A percentile compares a stretch with the other conserved stretches of the same genome.
Conservation (phyloP, 2,329 filamentous ascomycete species). For the Ophioceras dolichostomum region DNA sequence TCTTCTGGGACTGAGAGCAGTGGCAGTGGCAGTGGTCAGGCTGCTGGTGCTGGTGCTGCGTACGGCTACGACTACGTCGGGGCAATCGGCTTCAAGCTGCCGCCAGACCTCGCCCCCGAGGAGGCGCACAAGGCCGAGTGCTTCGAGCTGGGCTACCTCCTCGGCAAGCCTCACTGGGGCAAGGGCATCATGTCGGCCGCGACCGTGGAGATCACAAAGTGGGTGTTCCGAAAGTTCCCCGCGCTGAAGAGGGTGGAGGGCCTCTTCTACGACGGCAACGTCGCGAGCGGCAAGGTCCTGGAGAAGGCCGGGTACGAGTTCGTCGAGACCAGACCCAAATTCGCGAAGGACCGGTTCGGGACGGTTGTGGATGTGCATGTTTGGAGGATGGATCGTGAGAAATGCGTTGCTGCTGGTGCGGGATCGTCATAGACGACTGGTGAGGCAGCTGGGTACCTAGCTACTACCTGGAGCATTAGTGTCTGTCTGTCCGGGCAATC, state of each 20-base stretch:
- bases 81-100: constrained; percentile 23
- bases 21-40: no score
- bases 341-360: no score
- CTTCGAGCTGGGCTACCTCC: constrained; percentile 37
- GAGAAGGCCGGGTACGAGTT: constrained; percentile 25
- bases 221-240: constrained; percentile 29
- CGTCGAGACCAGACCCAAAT: constrained; percentile 31
- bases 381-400: no score
- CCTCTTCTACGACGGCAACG: constrained; percentile 22
- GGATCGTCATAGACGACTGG: no score
- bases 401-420: no score
- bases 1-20: no score
- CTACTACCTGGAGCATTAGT: no score
- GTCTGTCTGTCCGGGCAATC: no score
- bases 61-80: constrained; percentile 22
- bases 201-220: constrained; percentile 19
- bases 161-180: constrained; percentile 29
- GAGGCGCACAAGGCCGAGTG: no score
- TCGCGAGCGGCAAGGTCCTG: constrained; percentile 28
- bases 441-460: no score
- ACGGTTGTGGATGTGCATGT: no score
- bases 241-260: constrained; percentile 29
- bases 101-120: constrained; percentile 25
- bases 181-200: constrained; percentile 30
- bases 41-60: constrained; percentile 11